These are phyloP conservation scores for Acanthamoeba royreba DNA, from an alignment of 208 protist species.

Conservation along the genomic window DNA sequence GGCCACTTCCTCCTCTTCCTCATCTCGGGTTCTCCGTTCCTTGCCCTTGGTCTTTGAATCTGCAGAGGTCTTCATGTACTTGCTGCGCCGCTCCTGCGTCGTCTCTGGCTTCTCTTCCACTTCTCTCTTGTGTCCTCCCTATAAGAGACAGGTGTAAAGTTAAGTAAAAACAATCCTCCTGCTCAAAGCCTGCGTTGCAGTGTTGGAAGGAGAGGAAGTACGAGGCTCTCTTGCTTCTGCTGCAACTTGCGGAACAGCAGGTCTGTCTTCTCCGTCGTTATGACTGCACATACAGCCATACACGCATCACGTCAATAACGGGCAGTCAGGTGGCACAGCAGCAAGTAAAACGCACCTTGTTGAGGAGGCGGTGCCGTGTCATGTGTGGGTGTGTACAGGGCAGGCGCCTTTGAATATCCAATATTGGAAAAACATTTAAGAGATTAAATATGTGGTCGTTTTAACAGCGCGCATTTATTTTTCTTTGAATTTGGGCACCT, in stretches of 20 bases:
- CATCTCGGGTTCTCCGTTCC: neutral
- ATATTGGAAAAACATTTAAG: too few relatives aligned
- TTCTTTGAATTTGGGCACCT: neutral
- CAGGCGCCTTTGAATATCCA: neutral
- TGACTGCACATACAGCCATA: neutral
- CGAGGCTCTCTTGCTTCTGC: constrained; percentile 4
- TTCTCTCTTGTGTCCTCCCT: constrained; percentile 10
- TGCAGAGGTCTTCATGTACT: neutral
- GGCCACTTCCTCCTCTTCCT: neutral
- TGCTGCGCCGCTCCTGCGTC: neutral
- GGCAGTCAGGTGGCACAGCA: too few relatives aligned
- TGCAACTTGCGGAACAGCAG: neutral
- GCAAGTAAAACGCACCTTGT: neutral
- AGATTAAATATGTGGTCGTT: too few relatives aligned
- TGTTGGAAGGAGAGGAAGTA: neutral
- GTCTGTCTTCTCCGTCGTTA: constrained; percentile 16
- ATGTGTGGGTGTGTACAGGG: constrained; percentile 22
- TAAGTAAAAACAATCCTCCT: neutral
- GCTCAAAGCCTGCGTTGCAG: too few relatives aligned
- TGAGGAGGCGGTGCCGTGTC: neutral
- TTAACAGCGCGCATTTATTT: too few relatives aligned
- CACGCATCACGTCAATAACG: neutral
- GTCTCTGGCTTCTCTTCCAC: neutral
- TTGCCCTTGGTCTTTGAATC: neutral
- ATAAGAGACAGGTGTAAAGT: neutral